Conservation (phyloP, 2,329 filamentous ascomycete species). For the Colletotrichum gigasporum region DNA sequence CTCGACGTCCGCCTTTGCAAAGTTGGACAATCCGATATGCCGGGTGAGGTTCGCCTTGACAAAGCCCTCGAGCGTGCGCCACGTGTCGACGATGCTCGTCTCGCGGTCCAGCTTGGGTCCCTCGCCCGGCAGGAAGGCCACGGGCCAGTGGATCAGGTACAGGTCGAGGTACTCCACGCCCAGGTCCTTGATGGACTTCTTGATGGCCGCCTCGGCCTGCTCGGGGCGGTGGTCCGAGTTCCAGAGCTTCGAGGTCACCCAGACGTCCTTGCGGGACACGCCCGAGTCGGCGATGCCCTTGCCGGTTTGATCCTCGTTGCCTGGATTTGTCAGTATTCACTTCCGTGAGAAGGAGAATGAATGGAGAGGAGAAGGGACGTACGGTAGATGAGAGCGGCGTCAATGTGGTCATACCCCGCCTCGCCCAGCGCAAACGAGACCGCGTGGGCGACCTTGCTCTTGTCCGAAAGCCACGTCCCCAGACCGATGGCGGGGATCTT, state of each 20-base stretch:
- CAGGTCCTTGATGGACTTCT: conserved; percentile 56
- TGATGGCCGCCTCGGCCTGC: conserved; percentile 49
- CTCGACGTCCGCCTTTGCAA: conserved; percentile 39
- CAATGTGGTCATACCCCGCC: conserved; percentile 65
- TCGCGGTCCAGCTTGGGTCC: conserved; percentile 39
- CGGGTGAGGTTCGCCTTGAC: conserved; percentile 60
- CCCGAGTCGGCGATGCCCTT: conserved; percentile 55
- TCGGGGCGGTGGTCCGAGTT: conserved; percentile 55
- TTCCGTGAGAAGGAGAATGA: no score
- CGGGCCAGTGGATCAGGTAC: conserved; percentile 58
- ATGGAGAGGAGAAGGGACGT: not conserved
- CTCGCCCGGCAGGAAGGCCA: conserved; percentile 43
- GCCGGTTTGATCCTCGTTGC: conserved; percentile 64
- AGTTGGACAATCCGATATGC: conserved; percentile 72
- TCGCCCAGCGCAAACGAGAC: conserved; percentile 60
- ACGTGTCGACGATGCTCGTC: conserved; percentile 55
- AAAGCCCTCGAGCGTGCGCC: conserved; percentile 66
- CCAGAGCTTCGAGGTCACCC: conserved; percentile 75
- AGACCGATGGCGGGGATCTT: conserved; percentile 16
- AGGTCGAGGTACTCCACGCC: conserved; percentile 61
- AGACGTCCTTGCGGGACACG: conserved; percentile 56
- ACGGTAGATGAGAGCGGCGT: conserved; percentile 64
- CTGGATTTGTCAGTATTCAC: not conserved
- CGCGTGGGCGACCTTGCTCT: conserved; percentile 66
- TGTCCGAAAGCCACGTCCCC: conserved; percentile 71